Evolutionary conservation across 1,284 basidiomycete genomes (phyloP).

Genomic region (Sporisorium reilianum): DNA sequence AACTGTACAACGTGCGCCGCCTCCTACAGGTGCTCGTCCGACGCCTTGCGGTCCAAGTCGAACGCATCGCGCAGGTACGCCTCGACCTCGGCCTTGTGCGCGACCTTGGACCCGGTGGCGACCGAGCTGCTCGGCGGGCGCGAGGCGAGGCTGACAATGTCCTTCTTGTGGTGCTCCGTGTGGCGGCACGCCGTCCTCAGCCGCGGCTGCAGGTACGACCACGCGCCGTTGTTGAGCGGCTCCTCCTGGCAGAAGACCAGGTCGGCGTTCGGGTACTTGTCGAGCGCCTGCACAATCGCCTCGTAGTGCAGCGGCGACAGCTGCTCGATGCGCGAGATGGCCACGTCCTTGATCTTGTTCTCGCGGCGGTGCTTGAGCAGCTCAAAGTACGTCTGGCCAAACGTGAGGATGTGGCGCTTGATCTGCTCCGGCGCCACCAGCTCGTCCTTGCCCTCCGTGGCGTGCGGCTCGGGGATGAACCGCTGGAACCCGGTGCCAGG

Average conservation of each 20-base stretch:
- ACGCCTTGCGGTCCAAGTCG: slow-evolving; percentile 53
- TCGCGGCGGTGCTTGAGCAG: slow-evolving; percentile 74
- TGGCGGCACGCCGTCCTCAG: slow-evolving; percentile 64
- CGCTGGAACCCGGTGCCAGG: slow-evolving; percentile 91
- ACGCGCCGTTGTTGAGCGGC: slow-evolving; percentile 80
- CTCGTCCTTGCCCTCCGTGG: slow-evolving; percentile 73
- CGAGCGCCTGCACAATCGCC: slow-evolving; percentile 70
- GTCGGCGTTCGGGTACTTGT: slow-evolving; percentile 94
- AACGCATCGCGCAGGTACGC: slow-evolving; percentile 62
- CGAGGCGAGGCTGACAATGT: slow-evolving; percentile 70
- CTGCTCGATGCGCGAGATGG: slow-evolving; percentile 94
- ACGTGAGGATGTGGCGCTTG: slow-evolving; percentile 83
- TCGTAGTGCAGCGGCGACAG: slow-evolving; percentile 96
- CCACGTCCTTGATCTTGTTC: slow-evolving; percentile 81
- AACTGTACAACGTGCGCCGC: too few relatives aligned
- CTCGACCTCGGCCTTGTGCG: slow-evolving; percentile 67
- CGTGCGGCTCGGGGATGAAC: slow-evolving; percentile 87
- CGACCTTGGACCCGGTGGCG: slow-evolving; percentile 87
- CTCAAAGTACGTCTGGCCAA: slow-evolving; percentile 92
- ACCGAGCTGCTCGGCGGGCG: slow-evolving; percentile 72
- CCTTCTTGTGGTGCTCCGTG: slow-evolving; percentile 82
- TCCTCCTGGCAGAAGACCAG: slow-evolving; percentile 92
- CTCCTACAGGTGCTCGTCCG: slow-evolving; percentile 38
- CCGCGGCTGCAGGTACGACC: slow-evolving; percentile 90
- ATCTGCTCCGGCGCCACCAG: slow-evolving; percentile 87